Percentiles rank a stretch among this genome's conserved stretches.
These are phyloP conservation scores for Naganishia liquefaciens DNA, from an alignment of 1,284 basidiomycete genomes.

Conservation along the genomic window DNA sequence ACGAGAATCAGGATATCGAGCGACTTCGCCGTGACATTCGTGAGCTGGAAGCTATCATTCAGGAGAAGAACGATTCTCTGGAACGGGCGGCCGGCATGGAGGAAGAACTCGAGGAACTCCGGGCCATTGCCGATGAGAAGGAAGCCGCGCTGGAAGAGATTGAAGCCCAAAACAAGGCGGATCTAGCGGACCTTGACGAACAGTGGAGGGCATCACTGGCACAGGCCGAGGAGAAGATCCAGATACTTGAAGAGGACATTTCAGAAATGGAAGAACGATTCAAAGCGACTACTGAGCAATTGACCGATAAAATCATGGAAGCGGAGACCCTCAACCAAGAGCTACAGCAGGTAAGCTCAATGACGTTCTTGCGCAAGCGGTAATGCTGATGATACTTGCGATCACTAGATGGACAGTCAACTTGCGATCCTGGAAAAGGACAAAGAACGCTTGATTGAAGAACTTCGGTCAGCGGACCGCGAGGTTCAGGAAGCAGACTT, in stretches of 20 bases:
- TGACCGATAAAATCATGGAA: slow-evolving; percentile 9
- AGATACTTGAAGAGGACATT: slow-evolving; percentile 20
- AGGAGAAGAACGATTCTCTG: slow-evolving; percentile 50
- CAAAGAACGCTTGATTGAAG: slow-evolving; percentile 23
- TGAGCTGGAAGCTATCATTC: slow-evolving; percentile 49
- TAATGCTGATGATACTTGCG: neutral
- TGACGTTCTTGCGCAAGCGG: neutral
- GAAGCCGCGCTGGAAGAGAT: slow-evolving; percentile 25
- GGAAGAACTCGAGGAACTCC: slow-evolving; percentile 41
- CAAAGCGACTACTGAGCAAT: slow-evolving; percentile 3
- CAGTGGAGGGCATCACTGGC: slow-evolving; percentile 12
- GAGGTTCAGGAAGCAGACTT: slow-evolving; percentile 13
- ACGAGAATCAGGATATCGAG: slow-evolving; percentile 52
- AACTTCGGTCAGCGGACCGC: slow-evolving; percentile 22
- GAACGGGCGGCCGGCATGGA: slow-evolving; percentile 50
- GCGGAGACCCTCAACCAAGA: slow-evolving; percentile 11
- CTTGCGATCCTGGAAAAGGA: slow-evolving; percentile 6
- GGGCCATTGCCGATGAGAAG: slow-evolving; percentile 20
- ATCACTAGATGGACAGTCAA: slow-evolving; percentile 16
- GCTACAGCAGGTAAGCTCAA: slow-evolving; percentile 11
- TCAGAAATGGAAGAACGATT: slow-evolving; percentile 19
- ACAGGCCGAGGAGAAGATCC: slow-evolving; percentile 23
- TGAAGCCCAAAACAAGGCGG: slow-evolving; percentile 5
- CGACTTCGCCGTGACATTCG: slow-evolving; percentile 45
- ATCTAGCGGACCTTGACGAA: slow-evolving; percentile 17